These are phyloP conservation scores for Colletotrichum sp. DNA, from an alignment of 2,329 filamentous ascomycete genomes.

Conservation along the genomic window DNA sequence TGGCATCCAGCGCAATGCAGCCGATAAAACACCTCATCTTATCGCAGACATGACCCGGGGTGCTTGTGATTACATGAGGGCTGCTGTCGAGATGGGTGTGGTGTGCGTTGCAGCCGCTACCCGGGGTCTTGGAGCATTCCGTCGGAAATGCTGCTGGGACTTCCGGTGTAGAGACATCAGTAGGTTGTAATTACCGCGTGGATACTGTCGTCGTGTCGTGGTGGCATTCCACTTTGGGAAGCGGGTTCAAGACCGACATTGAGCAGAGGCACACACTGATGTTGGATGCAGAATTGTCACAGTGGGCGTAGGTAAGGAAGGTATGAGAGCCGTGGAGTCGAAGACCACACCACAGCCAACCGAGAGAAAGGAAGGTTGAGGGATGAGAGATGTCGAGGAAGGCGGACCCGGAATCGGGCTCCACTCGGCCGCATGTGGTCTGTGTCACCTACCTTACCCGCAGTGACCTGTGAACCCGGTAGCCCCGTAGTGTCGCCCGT, in stretches of 20 bases:
- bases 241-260: background rate
- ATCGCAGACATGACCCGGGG: background rate
- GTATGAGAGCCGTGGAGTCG: background rate
- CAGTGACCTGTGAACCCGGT: background rate
- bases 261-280: background rate
- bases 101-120: background rate
- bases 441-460: background rate
- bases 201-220: background rate
- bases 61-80: background rate
- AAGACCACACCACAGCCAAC: background rate
- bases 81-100: background rate
- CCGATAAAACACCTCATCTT: background rate
- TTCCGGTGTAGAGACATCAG: background rate
- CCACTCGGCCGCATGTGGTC: background rate
- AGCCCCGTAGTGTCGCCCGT: background rate
- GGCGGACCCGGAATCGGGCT: background rate
- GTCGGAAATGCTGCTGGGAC: background rate
- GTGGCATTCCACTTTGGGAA: background rate
- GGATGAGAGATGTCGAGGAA: background rate
- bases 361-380: background rate
- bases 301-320: background rate
- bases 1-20: background rate
- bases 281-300: background rate
- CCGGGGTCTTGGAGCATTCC: background rate
- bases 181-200: background rate